These are phyloP conservation scores for Medicago arabica DNA, from an alignment of 306 rosid genomes.

Conservation along the genomic window DNA sequence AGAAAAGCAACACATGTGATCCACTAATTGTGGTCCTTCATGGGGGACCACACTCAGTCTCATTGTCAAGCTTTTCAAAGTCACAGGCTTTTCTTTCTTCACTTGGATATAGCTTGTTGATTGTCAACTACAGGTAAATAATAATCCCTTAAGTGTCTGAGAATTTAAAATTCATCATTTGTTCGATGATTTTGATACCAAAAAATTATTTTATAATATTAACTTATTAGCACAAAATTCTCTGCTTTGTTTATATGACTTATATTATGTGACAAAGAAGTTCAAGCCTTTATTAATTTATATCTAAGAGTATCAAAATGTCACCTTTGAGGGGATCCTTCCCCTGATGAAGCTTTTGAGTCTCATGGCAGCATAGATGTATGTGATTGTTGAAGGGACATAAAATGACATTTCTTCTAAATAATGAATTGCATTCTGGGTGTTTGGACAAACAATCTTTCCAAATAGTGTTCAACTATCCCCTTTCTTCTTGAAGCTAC, in stretches of 20 bases:
- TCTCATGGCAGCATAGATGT: background rate
- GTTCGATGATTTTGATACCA: background rate
- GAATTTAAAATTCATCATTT: slow-evolving; percentile 11
- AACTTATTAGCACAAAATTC: background rate
- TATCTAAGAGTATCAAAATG: background rate
- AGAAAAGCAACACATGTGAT: slow-evolving; percentile 58
- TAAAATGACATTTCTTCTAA: background rate
- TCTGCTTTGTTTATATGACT: background rate
- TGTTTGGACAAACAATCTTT: slow-evolving; percentile 17
- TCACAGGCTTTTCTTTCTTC: slow-evolving; percentile 80
- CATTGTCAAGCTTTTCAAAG: slow-evolving; percentile 77
- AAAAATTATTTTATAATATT: background rate
- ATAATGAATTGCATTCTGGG: background rate
- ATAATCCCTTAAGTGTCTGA: slow-evolving; percentile 14
- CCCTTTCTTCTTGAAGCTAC: background rate
- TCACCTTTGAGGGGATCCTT: background rate
- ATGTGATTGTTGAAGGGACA: background rate
- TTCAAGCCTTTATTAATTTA: slow-evolving; percentile 12
- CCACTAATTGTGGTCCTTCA: slow-evolving; percentile 85
- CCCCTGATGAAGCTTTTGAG: background rate
- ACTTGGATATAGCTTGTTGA: slow-evolving; percentile 76
- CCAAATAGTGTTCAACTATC: background rate
- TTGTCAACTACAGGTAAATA: slow-evolving; percentile 86
- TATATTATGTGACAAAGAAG: background rate
- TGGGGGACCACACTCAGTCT: slow-evolving; percentile 84